Evolutionary conservation across 1,284 basidiomycete species (phyloP), one percentile per base, ranked within the genome.

Genomic region (Tylopilus sp.): DNA sequence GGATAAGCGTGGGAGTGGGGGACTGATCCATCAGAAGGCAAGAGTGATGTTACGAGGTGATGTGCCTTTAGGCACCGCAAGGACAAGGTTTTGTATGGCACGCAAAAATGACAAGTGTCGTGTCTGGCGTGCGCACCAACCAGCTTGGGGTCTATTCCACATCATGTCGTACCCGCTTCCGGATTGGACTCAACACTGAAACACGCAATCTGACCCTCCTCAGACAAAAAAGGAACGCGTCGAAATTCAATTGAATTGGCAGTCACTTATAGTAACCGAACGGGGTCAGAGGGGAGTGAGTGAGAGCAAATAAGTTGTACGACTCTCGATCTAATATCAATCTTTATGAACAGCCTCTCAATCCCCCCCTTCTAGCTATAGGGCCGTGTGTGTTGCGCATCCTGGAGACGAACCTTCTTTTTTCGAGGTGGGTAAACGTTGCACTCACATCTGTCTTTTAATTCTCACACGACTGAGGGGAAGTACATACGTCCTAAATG

Each of bases 1-100:
- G 36, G 15, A 46, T 45, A 36, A 24, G 52, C 62, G 59, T 65
- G 62, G 38, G 60, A 61, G 50, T 43, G 49, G 50, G 11, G 41
- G 31, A 9, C 41, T 31, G 56, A 53, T 52, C 48, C 50, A 62
- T 62, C 54, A 57, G 58, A 61, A 47, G 34, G 36, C 31, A 11
- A 36, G 44, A 17, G 52, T 52, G 37, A 51, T n/a, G 55, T 59
- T 60, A 59, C 44, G 49, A 46, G 12, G 38, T 24, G 41, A 39
- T 38, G 63, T 64, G 50, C 58, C 58, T 62, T 38, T 51, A 44
- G 54, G 63, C 64, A 62, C 60, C 46, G 60, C 60, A 66, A 66
- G 64, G 60, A 63, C 58, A 62, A 64, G 61, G 61, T 62, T 64
- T 60, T 28, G 47, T 42, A 24, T 12, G 31, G n/a, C 26, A 20